Percentiles rank a stretch among this genome's conserved stretches.
Evolutionary conservation across 345 rosid species (phyloP).

Genomic region (Aethionema arabicum): DNA sequence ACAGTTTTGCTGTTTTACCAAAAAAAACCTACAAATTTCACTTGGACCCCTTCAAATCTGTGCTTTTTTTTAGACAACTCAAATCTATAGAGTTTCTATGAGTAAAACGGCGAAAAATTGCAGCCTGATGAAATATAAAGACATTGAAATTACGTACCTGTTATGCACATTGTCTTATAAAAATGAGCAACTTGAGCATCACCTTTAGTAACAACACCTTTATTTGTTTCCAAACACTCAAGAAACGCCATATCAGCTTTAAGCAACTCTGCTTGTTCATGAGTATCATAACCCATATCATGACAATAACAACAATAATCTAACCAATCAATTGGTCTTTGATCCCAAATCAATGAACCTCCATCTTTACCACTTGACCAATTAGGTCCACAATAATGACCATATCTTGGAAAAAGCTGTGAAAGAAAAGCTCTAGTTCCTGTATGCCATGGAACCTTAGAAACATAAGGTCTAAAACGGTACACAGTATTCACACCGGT

Average conservation of each 20-base stretch:
- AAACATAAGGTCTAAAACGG: conserved; percentile 88
- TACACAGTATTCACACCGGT: conserved; percentile 34
- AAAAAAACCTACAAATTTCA: too few relatives aligned
- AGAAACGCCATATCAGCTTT: conserved; percentile 88
- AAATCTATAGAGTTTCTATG: too few relatives aligned
- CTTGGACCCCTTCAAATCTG: too few relatives aligned
- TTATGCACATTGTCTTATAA: conserved; percentile 83
- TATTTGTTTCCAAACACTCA: conserved; percentile 79
- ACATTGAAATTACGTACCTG: conserved; percentile 68
- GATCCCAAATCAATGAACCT: conserved; percentile 86
- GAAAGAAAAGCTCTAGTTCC: conserved; percentile 87
- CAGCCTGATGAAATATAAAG: neutral
- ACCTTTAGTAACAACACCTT: conserved; percentile 54
- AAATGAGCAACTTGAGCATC: conserved; percentile 62
- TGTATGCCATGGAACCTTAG: conserved; percentile 95
- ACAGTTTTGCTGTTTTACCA: too few relatives aligned
- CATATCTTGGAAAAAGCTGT: conserved; percentile 88
- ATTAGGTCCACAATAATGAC: conserved; percentile 96
- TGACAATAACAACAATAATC: conserved; percentile 98
- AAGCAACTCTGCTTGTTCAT: conserved; percentile 79
- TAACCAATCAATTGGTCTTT: conserved; percentile 93
- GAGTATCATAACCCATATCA: conserved; percentile 92
- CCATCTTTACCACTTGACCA: conserved; percentile 97
- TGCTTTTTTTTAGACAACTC: too few relatives aligned
- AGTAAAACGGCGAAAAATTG: too few relatives aligned